Evolutionary conservation across 257 asterid species (phyloP), one percentile per base, ranked within the genome.

Genomic region (Solanum lycopersicoides): DNA sequence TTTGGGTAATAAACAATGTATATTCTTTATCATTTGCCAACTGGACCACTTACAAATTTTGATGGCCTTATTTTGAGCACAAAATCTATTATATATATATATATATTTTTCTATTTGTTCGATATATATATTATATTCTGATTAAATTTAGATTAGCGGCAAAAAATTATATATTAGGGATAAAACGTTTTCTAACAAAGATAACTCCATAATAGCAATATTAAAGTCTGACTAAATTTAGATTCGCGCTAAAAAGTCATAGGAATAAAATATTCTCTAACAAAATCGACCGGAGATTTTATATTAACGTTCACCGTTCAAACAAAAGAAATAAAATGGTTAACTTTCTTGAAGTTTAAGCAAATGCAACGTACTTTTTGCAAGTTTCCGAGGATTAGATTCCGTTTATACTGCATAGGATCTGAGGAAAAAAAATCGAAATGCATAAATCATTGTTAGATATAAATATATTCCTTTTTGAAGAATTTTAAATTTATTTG

Each of bases 321-420:
- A 34, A 35, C 0, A 72, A 34, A 34, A 34, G 1, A 32, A 30
- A 28, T 28, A 25, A 69, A 69, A 15, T 16, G 80, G 13, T 23
- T 39, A 74, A 82, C 85, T 82, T 82, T 32, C 85, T 82, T 50
- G 45, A 82, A 82, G 85, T 18, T 21, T 50, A 82, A 82, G 85
- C 69, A 50, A 82, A 82, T 82, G 20, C 20, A 18, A 82, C 85
- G 12, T 82, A 82, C 85, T 30, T 50, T 47, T 20, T 47, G 69
- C 69, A 82, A 82, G 85, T 30, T 82, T 50, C 3, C 59, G 21
- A 82, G 39, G 69, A 50, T 28, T 79, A 50, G 44, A 82, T 82
- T 50, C 85, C 32, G 13, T 82, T 82, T 6, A 32, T 32, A 50
- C 42, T 30, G 45, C 85, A 82, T 82, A 50, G 85, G 85, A 82